Evolutionary conservation across 352 stramenopile genomes (phyloP).

Genomic region (Globisporangium apiculatum): DNA sequence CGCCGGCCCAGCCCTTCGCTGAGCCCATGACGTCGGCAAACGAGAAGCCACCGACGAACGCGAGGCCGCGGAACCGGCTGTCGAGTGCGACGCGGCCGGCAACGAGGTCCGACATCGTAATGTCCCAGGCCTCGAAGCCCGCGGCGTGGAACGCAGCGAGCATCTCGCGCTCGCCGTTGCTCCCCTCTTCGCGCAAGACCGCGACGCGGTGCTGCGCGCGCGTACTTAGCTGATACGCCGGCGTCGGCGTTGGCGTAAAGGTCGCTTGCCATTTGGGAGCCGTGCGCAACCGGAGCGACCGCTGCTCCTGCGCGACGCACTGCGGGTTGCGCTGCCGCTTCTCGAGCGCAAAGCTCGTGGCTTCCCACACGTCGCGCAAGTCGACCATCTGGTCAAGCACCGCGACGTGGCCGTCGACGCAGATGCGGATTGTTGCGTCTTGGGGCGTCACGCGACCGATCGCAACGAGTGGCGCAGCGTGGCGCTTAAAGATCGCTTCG

Average conservation of each 20-base stretch:
- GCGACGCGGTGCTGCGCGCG: conserved; percentile 91
- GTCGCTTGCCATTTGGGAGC: conserved; percentile 87
- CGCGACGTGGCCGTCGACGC: conserved; percentile 76
- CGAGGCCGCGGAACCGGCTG: conserved; percentile 93
- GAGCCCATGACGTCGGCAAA: conserved; percentile 99
- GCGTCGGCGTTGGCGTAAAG: conserved; percentile 82
- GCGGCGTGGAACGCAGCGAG: conserved; percentile 94
- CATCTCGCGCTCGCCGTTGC: conserved; percentile 99
- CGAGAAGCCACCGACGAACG: conserved; percentile 98
- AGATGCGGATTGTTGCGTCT: conserved; percentile 87
- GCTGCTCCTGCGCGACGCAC: conserved; percentile 94
- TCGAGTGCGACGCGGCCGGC: conserved; percentile 88
- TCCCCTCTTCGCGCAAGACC: conserved; percentile 97
- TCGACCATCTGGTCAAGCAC: conserved; percentile 71
- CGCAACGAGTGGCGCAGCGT: conserved; percentile 79
- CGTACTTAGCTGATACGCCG: conserved; percentile 71
- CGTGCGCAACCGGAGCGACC: conserved; percentile 79
- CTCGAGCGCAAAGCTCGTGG: conserved; percentile 98
- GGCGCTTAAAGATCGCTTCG: conserved; percentile 80
- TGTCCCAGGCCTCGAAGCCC: conserved; percentile 98
- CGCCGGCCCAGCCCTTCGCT: conserved; percentile 97
- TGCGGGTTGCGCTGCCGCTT: conserved; percentile 95
- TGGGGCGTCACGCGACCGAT: conserved; percentile 84
- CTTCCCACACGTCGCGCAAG: conserved; percentile 97
- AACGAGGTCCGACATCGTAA: conserved; percentile 96